Conservation (phyloP, 495 filamentous ascomycete genomes). For the Penicillium lividum region DNA sequence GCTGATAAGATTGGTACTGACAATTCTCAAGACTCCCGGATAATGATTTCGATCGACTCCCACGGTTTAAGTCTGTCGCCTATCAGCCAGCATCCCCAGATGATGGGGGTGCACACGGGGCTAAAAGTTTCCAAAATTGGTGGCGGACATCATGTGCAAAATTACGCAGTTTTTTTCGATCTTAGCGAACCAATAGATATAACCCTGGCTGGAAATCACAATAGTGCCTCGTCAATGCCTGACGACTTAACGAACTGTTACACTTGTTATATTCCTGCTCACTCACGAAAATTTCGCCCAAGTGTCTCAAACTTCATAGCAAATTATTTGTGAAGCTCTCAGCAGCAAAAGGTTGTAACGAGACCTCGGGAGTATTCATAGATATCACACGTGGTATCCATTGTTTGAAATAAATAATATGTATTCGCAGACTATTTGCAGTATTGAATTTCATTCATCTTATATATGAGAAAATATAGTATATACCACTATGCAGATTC, state of each 20-base stretch:
- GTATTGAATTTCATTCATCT: too few species aligned
- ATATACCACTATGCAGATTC: background rate
- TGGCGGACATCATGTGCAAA: background rate
- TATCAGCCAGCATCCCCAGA: background rate
- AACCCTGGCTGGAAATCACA: background rate
- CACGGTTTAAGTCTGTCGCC: background rate
- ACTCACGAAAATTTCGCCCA: background rate
- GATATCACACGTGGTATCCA: too few species aligned
- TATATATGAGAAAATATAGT: background rate
- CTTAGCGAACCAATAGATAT: background rate
- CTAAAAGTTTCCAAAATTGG: background rate
- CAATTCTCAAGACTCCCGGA: background rate
- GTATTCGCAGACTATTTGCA: too few species aligned
- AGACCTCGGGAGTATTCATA: too few species aligned
- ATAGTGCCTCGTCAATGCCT: background rate
- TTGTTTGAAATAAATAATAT: too few species aligned
- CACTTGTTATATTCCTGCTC: background rate
- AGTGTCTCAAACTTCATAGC: too few species aligned
- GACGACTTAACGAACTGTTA: background rate
- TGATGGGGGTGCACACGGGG: background rate
- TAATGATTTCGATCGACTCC: background rate
- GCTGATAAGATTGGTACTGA: background rate
- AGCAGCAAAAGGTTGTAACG: too few species aligned
- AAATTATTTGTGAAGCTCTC: too few species aligned
- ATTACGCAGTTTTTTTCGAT: background rate